Conservation (phyloP, 495 filamentous ascomycete genomes). For the Physcia stellaris region DNA sequence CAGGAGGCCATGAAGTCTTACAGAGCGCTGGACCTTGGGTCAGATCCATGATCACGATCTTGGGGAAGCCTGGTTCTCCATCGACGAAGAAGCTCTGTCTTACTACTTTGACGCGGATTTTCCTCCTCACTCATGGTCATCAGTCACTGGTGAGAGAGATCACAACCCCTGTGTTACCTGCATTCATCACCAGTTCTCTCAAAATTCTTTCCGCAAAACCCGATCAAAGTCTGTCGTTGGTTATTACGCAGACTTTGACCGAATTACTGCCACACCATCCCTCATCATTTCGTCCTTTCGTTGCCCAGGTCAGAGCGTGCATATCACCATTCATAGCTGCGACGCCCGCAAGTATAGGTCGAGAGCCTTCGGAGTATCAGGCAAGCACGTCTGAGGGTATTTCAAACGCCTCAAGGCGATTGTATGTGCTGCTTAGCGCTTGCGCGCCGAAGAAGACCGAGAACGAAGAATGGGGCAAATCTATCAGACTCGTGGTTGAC, state of each 20-base stretch:
- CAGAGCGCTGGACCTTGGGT: slow-evolving; percentile 59
- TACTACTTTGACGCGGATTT: slow-evolving; percentile 67
- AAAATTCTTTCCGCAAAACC: slow-evolving; percentile 46
- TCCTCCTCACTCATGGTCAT: slow-evolving; percentile 64
- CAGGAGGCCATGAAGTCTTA: slow-evolving; percentile 66
- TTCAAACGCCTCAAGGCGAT: slow-evolving; percentile 36
- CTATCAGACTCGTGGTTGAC: slow-evolving; percentile 41
- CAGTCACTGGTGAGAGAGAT: slow-evolving; percentile 75
- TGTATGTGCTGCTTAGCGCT: slow-evolving; percentile 56
- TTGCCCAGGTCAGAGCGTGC: slow-evolving; percentile 47
- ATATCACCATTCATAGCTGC: slow-evolving; percentile 43
- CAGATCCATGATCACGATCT: slow-evolving; percentile 50
- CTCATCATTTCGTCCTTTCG: slow-evolving; percentile 64
- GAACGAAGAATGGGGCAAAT: slow-evolving; percentile 58
- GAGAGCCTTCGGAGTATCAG: neutral
- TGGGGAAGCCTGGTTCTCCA: slow-evolving; percentile 63
- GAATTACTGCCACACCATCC: slow-evolving; percentile 63
- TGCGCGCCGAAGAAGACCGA: slow-evolving; percentile 63
- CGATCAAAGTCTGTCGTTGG: slow-evolving; percentile 29
- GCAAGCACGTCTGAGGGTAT: slow-evolving; percentile 29
- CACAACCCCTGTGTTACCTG: slow-evolving; percentile 66
- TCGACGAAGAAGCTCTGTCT: slow-evolving; percentile 59
- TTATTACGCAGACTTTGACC: slow-evolving; percentile 51
- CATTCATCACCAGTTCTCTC: slow-evolving; percentile 58
- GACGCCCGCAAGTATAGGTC: slow-evolving; percentile 26